Base-by-base conservation (phyloP, 1,284 basidiomycete genomes). In the Entoloma clypeatum region DNA sequence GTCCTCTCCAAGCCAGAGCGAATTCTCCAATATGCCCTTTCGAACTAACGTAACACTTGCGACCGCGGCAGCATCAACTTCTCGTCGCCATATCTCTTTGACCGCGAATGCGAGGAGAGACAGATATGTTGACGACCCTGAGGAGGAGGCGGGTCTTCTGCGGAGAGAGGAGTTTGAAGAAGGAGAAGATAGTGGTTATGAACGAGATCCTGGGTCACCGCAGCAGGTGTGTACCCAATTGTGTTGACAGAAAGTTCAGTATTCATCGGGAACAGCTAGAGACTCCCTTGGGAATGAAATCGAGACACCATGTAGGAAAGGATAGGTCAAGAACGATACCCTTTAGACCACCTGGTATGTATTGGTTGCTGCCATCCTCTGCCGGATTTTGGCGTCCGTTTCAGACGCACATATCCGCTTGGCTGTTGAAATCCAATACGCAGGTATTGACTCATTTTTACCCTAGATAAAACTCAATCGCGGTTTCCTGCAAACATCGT, bases 401-500 rank as follows among this genome's bases (percentile, higher is more conserved):
- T 18, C 17, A 24, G 13, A 16, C n/a, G n/a, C n/a, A n/a, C n/a
- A n/a, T n/a, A n/a, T n/a, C n/a, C n/a, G n/a, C n/a, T n/a, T n/a
- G n/a, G n/a, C n/a, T n/a, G n/a, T n/a, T n/a, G n/a, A n/a, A n/a
- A n/a, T n/a, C n/a, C n/a, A n/a, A n/a, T n/a, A n/a, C n/a, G n/a
- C n/a, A n/a, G n/a, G n/a, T n/a, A n/a, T 44, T 40, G 30, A 41
- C 19, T 29, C n/a, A 48, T 13, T 29, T 21, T n/a, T n/a, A n/a
- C 34, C 32, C 1, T 56, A 83, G 84, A 85, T 23, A 89, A 86
- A 63, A 53, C 82, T 11, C 83, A 81, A 54, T 73, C 69, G 23
- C 70, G 69, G 47, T 90, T 77, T 49, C 78, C 79, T 43, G 77
- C 92, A 21, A 99, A 99, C 63, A 83, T 88, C 23, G 88, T 98